phyloP scores from a whole-genome alignment of 1,284 basidiomycete genomes.

The Ceratorhiza oryzae-sativae region DNA sequence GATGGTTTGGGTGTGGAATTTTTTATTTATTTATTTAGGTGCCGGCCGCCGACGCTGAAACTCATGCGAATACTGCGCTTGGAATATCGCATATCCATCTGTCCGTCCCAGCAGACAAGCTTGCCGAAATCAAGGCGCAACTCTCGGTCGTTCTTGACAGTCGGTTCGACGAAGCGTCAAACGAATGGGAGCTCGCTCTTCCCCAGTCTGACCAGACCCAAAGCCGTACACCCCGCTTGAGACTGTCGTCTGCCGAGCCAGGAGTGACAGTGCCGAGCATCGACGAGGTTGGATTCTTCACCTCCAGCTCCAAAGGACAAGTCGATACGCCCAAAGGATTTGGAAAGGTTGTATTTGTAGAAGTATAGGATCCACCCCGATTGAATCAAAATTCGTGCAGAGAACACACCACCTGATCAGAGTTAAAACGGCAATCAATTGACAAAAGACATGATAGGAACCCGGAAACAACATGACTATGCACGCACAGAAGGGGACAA shows the following conservation, averaged over 20 bases:
- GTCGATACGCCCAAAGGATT: constrained; percentile 12
- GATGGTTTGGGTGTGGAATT: not conserved
- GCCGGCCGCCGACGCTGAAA: not conserved
- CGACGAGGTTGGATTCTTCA: constrained; percentile 25
- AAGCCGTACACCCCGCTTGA: not conserved
- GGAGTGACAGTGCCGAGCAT: constrained; percentile 2
- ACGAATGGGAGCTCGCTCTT: constrained; percentile 26
- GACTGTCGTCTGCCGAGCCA: not conserved
- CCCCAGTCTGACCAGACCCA: not conserved
- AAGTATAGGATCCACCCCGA: not conserved
- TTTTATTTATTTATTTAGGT: not conserved
- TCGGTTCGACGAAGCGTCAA: not conserved
- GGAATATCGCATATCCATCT: constrained; percentile 19
- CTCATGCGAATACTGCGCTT: constrained; percentile 7
- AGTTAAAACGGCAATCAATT: constrained; percentile 16
- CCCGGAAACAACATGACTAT: not conserved
- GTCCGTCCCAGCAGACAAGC: not conserved
- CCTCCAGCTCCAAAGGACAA: not conserved
- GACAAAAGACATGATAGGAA: constrained; percentile 4
- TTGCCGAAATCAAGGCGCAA: not conserved
- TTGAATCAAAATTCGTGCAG: not conserved
- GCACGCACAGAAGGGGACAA: not conserved
- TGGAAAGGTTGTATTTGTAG: constrained; percentile 27
- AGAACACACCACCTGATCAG: too few relatives aligned
- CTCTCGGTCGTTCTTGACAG: constrained; percentile 8